Conservation (phyloP, 1,139 yeast genomes). For the Yarrowia galli region DNA sequence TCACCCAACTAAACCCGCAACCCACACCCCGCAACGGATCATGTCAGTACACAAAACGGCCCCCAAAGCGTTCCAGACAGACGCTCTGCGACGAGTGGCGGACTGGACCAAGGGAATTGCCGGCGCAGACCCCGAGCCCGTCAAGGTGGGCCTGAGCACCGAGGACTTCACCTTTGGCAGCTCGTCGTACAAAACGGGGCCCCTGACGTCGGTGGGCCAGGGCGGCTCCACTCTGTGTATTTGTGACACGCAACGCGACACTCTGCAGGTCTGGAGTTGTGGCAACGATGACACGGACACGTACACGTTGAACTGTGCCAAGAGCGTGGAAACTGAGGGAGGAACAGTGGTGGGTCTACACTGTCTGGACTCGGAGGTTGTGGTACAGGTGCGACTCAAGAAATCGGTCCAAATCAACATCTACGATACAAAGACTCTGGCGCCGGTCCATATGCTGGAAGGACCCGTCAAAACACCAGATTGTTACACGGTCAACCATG, state of each 20-base stretch:
- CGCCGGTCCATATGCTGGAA: background rate
- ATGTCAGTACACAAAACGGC: conserved; percentile 27
- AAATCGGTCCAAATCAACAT: background rate
- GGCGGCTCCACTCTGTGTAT: background rate
- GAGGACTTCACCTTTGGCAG: conserved; percentile 39
- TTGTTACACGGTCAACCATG: background rate
- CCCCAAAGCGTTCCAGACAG: conserved; percentile 19
- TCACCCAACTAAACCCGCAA: too few species aligned
- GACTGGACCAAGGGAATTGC: conserved; percentile 35
- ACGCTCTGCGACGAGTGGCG: conserved; percentile 31
- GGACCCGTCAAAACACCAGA: conserved; percentile 18
- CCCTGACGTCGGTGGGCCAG: background rate
- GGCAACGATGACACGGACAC: background rate
- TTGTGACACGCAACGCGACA: conserved; percentile 20
- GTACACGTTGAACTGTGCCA: background rate
- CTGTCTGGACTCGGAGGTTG: background rate
- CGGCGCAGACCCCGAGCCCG: conserved; percentile 31
- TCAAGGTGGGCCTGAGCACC: conserved; percentile 2
- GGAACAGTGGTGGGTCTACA: conserved; percentile 22
- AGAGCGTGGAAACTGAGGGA: conserved; percentile 11
- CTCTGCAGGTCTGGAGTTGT: conserved; percentile 10
- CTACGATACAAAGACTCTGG: background rate
- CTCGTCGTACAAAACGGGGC: conserved; percentile 13
- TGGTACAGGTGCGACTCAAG: conserved; percentile 14
- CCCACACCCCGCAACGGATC: background rate